Conservation (phyloP, 768 basidiomycete genomes). For the Arthromyces matolae region DNA sequence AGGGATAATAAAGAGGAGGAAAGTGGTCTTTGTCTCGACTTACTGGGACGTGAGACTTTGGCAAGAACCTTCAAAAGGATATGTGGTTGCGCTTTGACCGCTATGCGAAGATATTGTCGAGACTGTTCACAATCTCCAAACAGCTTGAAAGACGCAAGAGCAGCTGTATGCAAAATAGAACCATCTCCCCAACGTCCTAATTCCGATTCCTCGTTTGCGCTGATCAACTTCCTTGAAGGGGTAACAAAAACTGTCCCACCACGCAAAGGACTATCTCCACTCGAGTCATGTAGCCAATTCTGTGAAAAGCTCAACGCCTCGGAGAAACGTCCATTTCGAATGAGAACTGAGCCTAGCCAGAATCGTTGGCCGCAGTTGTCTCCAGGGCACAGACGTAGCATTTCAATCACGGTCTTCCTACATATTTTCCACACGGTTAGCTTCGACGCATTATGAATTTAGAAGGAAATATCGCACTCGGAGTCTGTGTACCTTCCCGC, state of each 20-base stretch:
- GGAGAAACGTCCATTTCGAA: slow-evolving; percentile 27
- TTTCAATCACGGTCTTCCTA: slow-evolving; percentile 36
- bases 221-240: not conserved
- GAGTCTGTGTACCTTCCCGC: slow-evolving; percentile 20
- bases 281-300: slow-evolving; percentile 20
- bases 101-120: slow-evolving; percentile 36
- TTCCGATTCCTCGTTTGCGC: not conserved
- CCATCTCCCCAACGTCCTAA: slow-evolving; percentile 10
- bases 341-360: slow-evolving; percentile 36
- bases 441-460: no score
- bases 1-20: no score
- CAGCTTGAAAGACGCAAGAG: slow-evolving; percentile 38
- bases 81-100: slow-evolving; percentile 29
- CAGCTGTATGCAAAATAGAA: slow-evolving; percentile 34
- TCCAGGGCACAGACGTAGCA: slow-evolving; percentile 39
- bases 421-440: no score
- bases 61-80: slow-evolving; percentile 38
- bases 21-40: no score
- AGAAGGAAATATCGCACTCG: not conserved
- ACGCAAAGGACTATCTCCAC: slow-evolving; percentile 18
- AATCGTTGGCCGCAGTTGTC: slow-evolving; percentile 38
- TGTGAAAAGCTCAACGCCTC: slow-evolving; percentile 42
- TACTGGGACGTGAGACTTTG: slow-evolving; percentile 27
- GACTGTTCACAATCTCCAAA: slow-evolving; percentile 37
- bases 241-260: not conserved